These are phyloP conservation scores for Vicia faba DNA, from an alignment of 306 rosid species.

Conservation along the genomic window DNA sequence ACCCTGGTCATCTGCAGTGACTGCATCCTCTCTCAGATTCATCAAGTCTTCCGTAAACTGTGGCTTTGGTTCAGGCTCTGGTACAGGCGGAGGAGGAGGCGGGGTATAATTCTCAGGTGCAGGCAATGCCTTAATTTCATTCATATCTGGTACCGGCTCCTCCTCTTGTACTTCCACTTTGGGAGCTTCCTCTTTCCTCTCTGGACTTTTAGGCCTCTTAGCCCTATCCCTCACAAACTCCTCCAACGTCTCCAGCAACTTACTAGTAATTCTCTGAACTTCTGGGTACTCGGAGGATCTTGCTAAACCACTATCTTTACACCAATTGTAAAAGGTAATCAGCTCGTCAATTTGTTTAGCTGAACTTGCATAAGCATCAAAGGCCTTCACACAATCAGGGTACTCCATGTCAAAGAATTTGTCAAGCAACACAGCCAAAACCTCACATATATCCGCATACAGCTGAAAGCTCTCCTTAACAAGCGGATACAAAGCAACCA, in stretches of 20 bases:
- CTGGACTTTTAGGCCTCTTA: slow-evolving; percentile 86
- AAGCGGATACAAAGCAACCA: slow-evolving; percentile 80
- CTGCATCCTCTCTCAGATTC: slow-evolving; percentile 78
- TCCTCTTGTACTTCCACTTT: slow-evolving; percentile 60
- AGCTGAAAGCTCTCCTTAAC: slow-evolving; percentile 90
- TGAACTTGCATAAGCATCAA: slow-evolving; percentile 87
- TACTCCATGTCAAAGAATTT: slow-evolving; percentile 95
- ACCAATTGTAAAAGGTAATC: slow-evolving; percentile 68
- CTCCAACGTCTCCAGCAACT: slow-evolving; percentile 87
- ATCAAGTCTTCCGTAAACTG: slow-evolving; percentile 65
- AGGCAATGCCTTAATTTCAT: slow-evolving; percentile 90
- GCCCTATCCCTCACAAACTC: slow-evolving; percentile 95
- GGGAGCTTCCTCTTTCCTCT: slow-evolving; percentile 66
- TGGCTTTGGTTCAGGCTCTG: slow-evolving; percentile 58
- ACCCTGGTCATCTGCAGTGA: slow-evolving; percentile 81
- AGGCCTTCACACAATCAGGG: slow-evolving; percentile 87
- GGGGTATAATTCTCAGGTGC: slow-evolving; percentile 85
- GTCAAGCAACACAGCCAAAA: slow-evolving; percentile 84
- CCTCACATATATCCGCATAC: slow-evolving; percentile 91
- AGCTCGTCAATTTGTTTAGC: slow-evolving; percentile 96
- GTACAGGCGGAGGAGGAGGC: slow-evolving; percentile 73
- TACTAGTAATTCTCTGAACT: slow-evolving; percentile 85
- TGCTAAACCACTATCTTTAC: slow-evolving; percentile 80
- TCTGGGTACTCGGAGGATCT: slow-evolving; percentile 96
- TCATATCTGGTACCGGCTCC: slow-evolving; percentile 79